phyloP scores from a whole-genome alignment of 2,329 filamentous ascomycete genomes.

The Delphinella strobiligena region DNA sequence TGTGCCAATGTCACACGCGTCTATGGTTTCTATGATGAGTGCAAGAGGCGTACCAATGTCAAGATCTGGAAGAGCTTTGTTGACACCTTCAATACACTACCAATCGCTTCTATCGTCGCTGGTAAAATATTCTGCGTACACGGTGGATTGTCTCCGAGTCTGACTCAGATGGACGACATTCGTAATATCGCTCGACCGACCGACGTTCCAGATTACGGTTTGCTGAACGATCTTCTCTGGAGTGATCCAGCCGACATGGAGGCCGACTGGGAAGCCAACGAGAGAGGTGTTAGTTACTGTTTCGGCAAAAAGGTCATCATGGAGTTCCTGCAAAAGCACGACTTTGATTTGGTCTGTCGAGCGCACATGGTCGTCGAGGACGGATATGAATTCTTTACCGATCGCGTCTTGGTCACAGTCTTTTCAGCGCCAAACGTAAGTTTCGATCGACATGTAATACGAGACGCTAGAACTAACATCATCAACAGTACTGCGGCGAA shows the following conservation, averaged over 20 bases:
- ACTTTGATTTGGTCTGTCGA: conserved; percentile 93
- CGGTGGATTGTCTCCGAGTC: conserved; percentile 79
- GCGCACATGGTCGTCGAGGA: conserved; percentile 99
- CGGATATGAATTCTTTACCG: conserved; percentile 97
- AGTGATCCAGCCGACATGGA: conserved; percentile 98
- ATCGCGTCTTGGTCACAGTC: conserved; percentile 87
- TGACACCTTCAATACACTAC: conserved; percentile 90
- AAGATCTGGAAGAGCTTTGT: conserved; percentile 98
- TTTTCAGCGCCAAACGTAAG: conserved; percentile 95
- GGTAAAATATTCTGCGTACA: conserved; percentile 98
- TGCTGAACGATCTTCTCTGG: conserved; percentile 93
- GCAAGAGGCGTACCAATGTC: conserved; percentile 89
- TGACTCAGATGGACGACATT: conserved; percentile 97
- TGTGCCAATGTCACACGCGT: conserved; percentile 93
- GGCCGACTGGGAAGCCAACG: conserved; percentile 88
- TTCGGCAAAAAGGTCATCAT: conserved; percentile 98
- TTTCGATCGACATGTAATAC: conserved; percentile 14
- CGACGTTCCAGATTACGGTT: conserved; percentile 90
- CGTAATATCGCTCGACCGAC: conserved; percentile 90
- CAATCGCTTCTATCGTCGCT: conserved; percentile 91
- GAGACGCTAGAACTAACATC: conserved; percentile 11
- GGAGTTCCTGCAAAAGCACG: conserved; percentile 85
- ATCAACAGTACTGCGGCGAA: conserved; percentile 80
- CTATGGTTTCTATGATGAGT: conserved; percentile 97
- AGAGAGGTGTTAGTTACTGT: conserved; percentile 93